Evolutionary conservation across 108 stramenopile genomes (phyloP).

Genomic region (Skeletonema grethae): DNA sequence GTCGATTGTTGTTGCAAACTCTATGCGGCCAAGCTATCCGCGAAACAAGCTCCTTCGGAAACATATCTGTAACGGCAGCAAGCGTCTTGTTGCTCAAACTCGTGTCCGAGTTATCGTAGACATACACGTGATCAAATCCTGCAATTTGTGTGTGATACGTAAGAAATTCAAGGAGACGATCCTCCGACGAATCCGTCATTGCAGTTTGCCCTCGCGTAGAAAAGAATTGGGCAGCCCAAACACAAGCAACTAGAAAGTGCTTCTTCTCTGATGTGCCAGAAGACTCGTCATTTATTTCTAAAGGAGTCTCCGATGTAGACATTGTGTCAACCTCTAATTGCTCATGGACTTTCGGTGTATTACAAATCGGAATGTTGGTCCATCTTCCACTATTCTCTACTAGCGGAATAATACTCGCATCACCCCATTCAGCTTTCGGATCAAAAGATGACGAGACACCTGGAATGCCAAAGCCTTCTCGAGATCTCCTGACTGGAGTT

Average conservation of each 20-base stretch:
- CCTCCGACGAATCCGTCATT: slow-evolving; percentile 13
- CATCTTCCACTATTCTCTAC: slow-evolving; percentile 47
- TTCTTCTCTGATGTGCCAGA: slow-evolving; percentile 24
- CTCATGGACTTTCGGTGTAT: slow-evolving; percentile 14
- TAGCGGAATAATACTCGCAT: slow-evolving; percentile 25
- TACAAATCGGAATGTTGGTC: slow-evolving; percentile 43
- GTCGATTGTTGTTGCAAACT: slow-evolving; percentile 81
- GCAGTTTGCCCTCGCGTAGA: slow-evolving; percentile 44
- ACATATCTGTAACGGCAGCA: slow-evolving; percentile 31
- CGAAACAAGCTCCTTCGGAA: slow-evolving; percentile 47
- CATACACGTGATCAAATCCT: slow-evolving; percentile 80
- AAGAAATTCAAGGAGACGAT: slow-evolving; percentile 65
- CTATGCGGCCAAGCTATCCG: slow-evolving; percentile 68
- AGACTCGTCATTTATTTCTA: neutral
- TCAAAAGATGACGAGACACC: slow-evolving; percentile 19
- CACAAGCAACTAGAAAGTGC: slow-evolving; percentile 60
- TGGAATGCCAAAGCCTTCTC: slow-evolving; percentile 33
- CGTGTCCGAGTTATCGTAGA: slow-evolving; percentile 78
- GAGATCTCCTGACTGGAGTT: slow-evolving; percentile 49
- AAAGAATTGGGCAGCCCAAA: slow-evolving; percentile 64
- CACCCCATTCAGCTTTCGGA: slow-evolving; percentile 40
- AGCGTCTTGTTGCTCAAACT: slow-evolving; percentile 30
- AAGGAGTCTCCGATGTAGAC: neutral
- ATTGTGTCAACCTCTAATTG: neutral
- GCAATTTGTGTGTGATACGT: slow-evolving; percentile 57